Conservation (phyloP, 2,329 filamentous ascomycete species). For the Colletotrichum liriopes region DNA sequence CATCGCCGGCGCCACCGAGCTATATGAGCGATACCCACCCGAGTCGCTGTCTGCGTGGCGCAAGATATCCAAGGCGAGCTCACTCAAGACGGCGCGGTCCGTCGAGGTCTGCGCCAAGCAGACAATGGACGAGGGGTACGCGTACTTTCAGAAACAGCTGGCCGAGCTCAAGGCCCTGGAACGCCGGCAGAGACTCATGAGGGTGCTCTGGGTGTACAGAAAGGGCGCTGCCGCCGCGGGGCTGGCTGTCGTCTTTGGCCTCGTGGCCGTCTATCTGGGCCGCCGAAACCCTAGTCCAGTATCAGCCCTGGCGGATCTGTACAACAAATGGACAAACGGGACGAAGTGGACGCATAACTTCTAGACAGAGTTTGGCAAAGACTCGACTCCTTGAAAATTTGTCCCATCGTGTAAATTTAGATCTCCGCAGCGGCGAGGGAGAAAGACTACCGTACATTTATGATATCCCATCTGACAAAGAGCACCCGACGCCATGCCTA, state of each 20-base stretch:
- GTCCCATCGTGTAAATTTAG: slow-evolving; percentile 22
- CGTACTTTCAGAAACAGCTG: slow-evolving; percentile 80
- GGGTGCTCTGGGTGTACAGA: slow-evolving; percentile 75
- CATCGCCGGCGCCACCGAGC: slow-evolving; percentile 74
- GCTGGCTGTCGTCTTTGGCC: slow-evolving; percentile 76
- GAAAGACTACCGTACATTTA: slow-evolving; percentile 18
- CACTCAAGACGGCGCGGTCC: slow-evolving; percentile 85
- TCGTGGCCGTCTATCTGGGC: slow-evolving; percentile 76
- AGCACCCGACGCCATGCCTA: slow-evolving; percentile 37
- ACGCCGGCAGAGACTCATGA: slow-evolving; percentile 64
- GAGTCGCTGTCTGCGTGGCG: slow-evolving; percentile 81
- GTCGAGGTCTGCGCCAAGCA: slow-evolving; percentile 66
- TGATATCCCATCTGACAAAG: slow-evolving; percentile 32
- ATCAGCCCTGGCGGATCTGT: slow-evolving; percentile 40
- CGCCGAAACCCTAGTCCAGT: slow-evolving; percentile 60
- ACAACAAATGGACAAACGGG: slow-evolving; percentile 43
- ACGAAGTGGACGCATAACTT: slow-evolving; percentile 38
- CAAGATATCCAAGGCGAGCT: slow-evolving; percentile 81
- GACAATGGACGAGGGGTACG: slow-evolving; percentile 76
- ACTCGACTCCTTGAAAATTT: not conserved
- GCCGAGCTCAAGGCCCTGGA: slow-evolving; percentile 80
- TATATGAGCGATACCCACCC: slow-evolving; percentile 80
- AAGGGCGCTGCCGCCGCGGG: slow-evolving; percentile 74
- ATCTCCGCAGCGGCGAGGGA: not conserved
- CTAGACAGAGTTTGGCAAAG: slow-evolving; percentile 16